Conservation (phyloP, 306 rosid species). For the Clitoria ternatea region DNA sequence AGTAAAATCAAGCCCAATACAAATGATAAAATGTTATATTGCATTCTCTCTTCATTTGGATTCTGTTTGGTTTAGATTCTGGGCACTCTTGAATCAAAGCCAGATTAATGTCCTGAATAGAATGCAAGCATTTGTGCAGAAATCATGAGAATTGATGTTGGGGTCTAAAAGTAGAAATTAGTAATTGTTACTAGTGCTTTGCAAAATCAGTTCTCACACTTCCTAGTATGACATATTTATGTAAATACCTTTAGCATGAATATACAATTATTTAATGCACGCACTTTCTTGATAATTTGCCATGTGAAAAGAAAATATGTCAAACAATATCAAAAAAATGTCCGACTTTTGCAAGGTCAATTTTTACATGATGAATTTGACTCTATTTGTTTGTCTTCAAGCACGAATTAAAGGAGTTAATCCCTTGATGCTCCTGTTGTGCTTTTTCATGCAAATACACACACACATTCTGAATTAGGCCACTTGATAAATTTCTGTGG, state of each 20-base stretch:
- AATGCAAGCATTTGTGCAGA: background rate
- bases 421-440: background rate
- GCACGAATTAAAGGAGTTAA: background rate
- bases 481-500: slow-evolving; percentile 10
- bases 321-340: background rate
- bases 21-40: slow-evolving; percentile 14
- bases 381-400: background rate
- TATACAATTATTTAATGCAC: background rate
- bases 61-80: slow-evolving; percentile 11
- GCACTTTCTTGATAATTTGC: background rate
- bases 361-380: background rate
- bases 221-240: background rate
- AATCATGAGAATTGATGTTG: background rate
- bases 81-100: background rate
- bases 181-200: background rate
- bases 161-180: background rate
- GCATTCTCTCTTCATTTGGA: background rate
- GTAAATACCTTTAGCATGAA: background rate
- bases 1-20: slow-evolving; percentile 10
- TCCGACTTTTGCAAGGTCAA: background rate
- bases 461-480: background rate
- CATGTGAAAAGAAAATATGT: background rate
- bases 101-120: background rate
- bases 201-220: background rate
- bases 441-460: background rate